Percentiles rank a stretch among this genome's conserved stretches.
Evolutionary conservation across 2,329 filamentous ascomycete genomes (phyloP).

Genomic region (Setomelanomma holmii): DNA sequence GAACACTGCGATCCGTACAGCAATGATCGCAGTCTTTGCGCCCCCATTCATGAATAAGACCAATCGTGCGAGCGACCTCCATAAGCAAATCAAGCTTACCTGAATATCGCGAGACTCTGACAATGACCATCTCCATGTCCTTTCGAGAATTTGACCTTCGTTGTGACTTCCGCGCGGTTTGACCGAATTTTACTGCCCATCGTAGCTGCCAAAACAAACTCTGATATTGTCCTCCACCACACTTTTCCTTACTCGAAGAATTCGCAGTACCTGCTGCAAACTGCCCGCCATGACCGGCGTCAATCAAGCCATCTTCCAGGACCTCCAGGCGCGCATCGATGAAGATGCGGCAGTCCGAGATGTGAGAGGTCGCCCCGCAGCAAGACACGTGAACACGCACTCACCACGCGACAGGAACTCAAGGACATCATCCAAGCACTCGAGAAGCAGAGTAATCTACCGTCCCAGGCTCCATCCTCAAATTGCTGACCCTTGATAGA

Average conservation of each 20-base stretch:
- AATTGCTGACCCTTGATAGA: slow-evolving; percentile 54
- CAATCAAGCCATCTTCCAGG: slow-evolving; percentile 83
- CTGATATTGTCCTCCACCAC: not conserved
- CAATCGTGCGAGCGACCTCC: too few relatives aligned
- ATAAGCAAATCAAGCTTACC: too few relatives aligned
- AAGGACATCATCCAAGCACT: slow-evolving; percentile 81
- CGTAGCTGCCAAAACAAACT: not conserved
- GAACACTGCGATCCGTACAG: too few relatives aligned
- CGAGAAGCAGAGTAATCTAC: slow-evolving; percentile 72
- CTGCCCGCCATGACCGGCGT: slow-evolving; percentile 59
- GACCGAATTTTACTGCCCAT: too few relatives aligned
- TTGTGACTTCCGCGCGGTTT: too few relatives aligned
- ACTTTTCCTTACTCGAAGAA: not conserved
- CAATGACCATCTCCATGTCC: too few relatives aligned
- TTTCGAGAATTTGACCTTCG: too few relatives aligned
- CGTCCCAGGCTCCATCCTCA: too few relatives aligned
- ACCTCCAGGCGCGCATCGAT: slow-evolving; percentile 88
- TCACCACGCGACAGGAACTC: slow-evolving; percentile 64
- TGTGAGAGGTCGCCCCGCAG: slow-evolving; percentile 48
- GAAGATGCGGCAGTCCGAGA: slow-evolving; percentile 84
- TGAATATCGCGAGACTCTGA: too few relatives aligned
- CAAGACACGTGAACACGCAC: slow-evolving; percentile 36
- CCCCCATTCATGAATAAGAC: too few relatives aligned
- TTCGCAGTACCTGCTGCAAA: slow-evolving; percentile 3
- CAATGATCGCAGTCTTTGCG: too few relatives aligned